phyloP scores from a whole-genome alignment of 495 filamentous ascomycete genomes.

The Hypoxylon perforatum region DNA sequence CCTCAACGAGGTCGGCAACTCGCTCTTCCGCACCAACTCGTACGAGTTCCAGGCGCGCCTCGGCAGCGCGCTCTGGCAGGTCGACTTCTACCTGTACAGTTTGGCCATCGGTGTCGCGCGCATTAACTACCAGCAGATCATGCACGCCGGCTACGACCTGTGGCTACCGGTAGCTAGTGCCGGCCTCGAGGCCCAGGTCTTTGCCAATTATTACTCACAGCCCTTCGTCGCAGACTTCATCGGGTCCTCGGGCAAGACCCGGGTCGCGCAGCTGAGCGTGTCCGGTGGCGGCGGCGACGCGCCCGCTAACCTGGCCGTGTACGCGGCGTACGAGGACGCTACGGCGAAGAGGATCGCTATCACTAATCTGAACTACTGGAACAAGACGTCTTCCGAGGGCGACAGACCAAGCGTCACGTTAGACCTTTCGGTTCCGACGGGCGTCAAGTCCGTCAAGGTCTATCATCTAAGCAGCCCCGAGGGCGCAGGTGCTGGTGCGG shows the following conservation, averaged over 20 bases:
- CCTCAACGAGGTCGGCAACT: constrained; percentile 46
- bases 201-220: constrained; percentile 48
- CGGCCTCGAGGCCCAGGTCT: constrained; percentile 39
- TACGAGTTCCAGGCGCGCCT: constrained; percentile 43
- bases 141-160: constrained; percentile 46
- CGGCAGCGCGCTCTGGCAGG: constrained; percentile 45
- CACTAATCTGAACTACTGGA: constrained; percentile 46
- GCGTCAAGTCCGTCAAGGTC: constrained; percentile 22
- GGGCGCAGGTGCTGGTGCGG: constrained; percentile 40
- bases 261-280: constrained; percentile 36
- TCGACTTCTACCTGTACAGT: constrained; percentile 45
- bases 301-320: constrained; percentile 35
- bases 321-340: constrained; percentile 39
- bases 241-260: constrained; percentile 39
- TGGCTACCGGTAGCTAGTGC: constrained; percentile 46
- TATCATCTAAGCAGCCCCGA: constrained; percentile 42
- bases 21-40: constrained; percentile 34
- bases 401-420: constrained; percentile 35
- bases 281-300: constrained; percentile 3
- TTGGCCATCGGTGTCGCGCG: constrained; percentile 41
- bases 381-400: constrained; percentile 37
- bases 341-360: constrained; percentile 39
- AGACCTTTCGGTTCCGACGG: constrained; percentile 23
- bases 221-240: constrained; percentile 47
- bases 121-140: constrained; percentile 49